Percentiles rank a stretch among this genome's conserved stretches.
phyloP scores from a whole-genome alignment of 768 basidiomycete genomes.

The Mycena crocata region DNA sequence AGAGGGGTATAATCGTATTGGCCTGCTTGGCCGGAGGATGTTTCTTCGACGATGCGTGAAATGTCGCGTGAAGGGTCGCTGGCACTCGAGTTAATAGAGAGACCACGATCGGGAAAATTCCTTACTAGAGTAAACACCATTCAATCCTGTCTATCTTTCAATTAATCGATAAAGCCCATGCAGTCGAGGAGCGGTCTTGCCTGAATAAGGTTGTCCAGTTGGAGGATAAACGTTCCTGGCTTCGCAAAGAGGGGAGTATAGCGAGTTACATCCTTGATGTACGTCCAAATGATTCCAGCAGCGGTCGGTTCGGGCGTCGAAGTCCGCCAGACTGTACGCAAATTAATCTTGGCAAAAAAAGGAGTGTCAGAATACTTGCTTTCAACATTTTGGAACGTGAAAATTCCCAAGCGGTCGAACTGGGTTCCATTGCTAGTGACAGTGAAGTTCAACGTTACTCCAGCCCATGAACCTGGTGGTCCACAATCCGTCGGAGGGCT shows the following conservation, averaged over 20 bases:
- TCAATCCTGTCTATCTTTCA: slow-evolving; percentile 54
- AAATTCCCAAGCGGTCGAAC: slow-evolving; percentile 77
- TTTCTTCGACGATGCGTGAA: slow-evolving; percentile 68
- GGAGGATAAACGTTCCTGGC: slow-evolving; percentile 75
- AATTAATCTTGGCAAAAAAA: background rate
- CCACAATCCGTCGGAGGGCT: slow-evolving; percentile 84
- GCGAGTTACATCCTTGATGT: slow-evolving; percentile 79
- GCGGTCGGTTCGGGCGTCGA: slow-evolving; percentile 83
- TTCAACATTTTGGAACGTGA: slow-evolving; percentile 84
- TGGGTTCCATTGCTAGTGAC: slow-evolving; percentile 84
- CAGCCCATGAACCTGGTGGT: slow-evolving; percentile 76
- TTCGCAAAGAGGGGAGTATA: slow-evolving; percentile 78
- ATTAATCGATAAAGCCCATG: background rate
- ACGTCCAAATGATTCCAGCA: slow-evolving; percentile 84
- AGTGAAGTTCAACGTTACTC: slow-evolving; percentile 80
- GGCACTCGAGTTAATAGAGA: background rate
- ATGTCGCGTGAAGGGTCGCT: slow-evolving; percentile 81
- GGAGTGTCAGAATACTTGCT: slow-evolving; percentile 53
- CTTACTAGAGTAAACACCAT: slow-evolving; percentile 79
- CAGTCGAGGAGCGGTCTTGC: background rate
- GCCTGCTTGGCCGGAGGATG: slow-evolving; percentile 71
- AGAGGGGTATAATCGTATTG: slow-evolving; percentile 76
- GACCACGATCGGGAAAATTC: slow-evolving; percentile 7
- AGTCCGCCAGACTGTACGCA: slow-evolving; percentile 65
- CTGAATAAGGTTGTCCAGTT: slow-evolving; percentile 75